phyloP scores from a whole-genome alignment of 129 eudicot genomes.

The Dittrichia graveolens region DNA sequence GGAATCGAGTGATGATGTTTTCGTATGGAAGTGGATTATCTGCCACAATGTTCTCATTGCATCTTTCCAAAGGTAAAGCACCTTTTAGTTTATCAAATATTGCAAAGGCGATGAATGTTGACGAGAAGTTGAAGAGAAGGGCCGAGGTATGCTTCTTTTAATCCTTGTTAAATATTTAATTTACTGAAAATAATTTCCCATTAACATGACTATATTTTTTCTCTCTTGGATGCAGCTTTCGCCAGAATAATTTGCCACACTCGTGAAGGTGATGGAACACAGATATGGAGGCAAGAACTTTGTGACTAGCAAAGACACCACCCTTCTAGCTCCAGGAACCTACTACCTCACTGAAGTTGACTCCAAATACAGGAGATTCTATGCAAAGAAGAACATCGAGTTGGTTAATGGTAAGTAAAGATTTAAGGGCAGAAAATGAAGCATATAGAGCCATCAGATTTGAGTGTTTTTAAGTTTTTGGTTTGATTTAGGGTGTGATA shows the following conservation, averaged over 20 bases:
- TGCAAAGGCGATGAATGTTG: constrained; percentile 63
- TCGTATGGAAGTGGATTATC: constrained; percentile 84
- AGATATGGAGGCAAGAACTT: constrained; percentile 86
- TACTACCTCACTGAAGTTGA: constrained; percentile 82
- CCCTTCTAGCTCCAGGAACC: constrained; percentile 74
- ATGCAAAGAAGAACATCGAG: constrained; percentile 48
- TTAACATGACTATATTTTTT: background rate
- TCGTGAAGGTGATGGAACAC: constrained; percentile 83
- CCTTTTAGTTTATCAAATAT: constrained; percentile 87
- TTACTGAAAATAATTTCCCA: background rate
- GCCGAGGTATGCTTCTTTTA: constrained; percentile 53
- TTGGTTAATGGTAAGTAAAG: constrained; percentile 57
- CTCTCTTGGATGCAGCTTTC: constrained; percentile 42
- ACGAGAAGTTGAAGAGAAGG: constrained; percentile 69
- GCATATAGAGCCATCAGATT: constrained; percentile 19
- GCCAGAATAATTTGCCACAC: constrained; percentile 67
- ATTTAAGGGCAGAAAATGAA: constrained; percentile 15
- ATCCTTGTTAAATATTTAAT: background rate
- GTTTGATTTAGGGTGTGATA: constrained; percentile 19
- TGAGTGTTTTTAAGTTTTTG: constrained; percentile 23
- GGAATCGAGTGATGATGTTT: constrained; percentile 67
- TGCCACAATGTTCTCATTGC: constrained; percentile 81
- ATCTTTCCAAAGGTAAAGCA: constrained; percentile 57
- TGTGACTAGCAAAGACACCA: constrained; percentile 74
- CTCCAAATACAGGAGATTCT: constrained; percentile 76